Percentiles rank a stretch among this genome's conserved stretches.
These are phyloP conservation scores for Globisporangium spinosum DNA, from an alignment of 352 stramenopile genomes.

Conservation along the genomic window DNA sequence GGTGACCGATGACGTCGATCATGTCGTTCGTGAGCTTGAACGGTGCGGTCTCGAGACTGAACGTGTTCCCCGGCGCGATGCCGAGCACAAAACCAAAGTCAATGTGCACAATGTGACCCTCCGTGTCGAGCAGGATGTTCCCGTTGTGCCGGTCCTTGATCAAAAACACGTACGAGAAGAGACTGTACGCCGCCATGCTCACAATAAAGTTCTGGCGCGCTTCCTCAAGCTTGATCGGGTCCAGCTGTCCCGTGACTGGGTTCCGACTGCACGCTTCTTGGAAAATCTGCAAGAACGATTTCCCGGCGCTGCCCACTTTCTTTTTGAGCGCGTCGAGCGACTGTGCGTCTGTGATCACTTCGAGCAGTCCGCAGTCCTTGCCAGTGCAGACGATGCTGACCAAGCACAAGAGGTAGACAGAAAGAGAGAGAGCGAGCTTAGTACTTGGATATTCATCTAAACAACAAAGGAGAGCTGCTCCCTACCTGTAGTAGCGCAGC, in stretches of 20 bases:
- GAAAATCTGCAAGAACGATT: slow-evolving; percentile 48
- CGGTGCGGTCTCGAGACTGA: slow-evolving; percentile 94
- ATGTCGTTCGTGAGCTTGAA: slow-evolving; percentile 99
- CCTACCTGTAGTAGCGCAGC: slow-evolving; percentile 88
- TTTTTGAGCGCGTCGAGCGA: slow-evolving; percentile 96
- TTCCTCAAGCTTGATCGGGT: slow-evolving; percentile 40
- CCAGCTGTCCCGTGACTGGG: slow-evolving; percentile 34
- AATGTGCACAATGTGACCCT: slow-evolving; percentile 96
- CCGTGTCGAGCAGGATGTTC: slow-evolving; percentile 96
- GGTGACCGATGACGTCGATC: slow-evolving; percentile 91
- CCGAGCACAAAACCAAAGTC: slow-evolving; percentile 99
- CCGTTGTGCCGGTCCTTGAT: slow-evolving; percentile 98
- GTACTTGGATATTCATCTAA: background rate
- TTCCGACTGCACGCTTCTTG: slow-evolving; percentile 41
- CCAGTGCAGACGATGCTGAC: slow-evolving; percentile 90
- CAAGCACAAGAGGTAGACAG: background rate
- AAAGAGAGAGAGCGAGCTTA: background rate
- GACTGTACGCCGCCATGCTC: slow-evolving; percentile 94
- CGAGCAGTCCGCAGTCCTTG: slow-evolving; percentile 91
- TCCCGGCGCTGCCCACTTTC: slow-evolving; percentile 40
- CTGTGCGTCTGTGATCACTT: slow-evolving; percentile 93
- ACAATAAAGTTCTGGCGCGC: slow-evolving; percentile 93
- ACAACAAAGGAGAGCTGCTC: background rate
- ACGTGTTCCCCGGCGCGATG: slow-evolving; percentile 95
- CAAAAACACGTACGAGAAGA: slow-evolving; percentile 96